A percentile compares a stretch with the other conserved stretches of the same genome.
These are phyloP conservation scores for Coemansia sp. DNA, from an alignment of 192 early-diverging fungal genomes.

Conservation along the genomic window DNA sequence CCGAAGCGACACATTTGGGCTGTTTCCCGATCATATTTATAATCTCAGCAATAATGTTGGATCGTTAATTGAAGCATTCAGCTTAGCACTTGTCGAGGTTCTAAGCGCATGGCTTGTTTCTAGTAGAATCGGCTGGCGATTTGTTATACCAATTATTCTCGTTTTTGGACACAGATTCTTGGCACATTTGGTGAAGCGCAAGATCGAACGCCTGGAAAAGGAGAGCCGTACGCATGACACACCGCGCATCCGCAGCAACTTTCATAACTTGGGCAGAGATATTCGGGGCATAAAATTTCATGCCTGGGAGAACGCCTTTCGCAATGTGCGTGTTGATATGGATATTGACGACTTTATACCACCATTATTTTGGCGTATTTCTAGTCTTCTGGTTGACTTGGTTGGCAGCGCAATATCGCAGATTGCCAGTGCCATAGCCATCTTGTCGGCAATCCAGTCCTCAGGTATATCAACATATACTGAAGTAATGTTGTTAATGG, in stretches of 20 bases:
- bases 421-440: constrained; percentile 57
- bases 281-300: constrained; percentile 68
- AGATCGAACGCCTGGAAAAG: constrained; percentile 1
- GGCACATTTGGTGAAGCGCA: constrained; percentile 1
- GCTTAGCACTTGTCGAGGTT: neutral
- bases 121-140: constrained; percentile 30
- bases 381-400: constrained; percentile 16
- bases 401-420: constrained; percentile 45
- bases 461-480: constrained; percentile 16
- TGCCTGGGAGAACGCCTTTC: constrained; percentile 56
- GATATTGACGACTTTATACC: constrained; percentile 17
- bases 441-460: constrained; percentile 56
- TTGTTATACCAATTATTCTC: constrained; percentile 25
- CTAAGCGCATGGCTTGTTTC: constrained; percentile 25
- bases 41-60: neutral
- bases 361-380: constrained; percentile 24
- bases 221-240: neutral
- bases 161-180: constrained; percentile 10
- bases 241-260: constrained; percentile 9
- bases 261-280: constrained; percentile 34
- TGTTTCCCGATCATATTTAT: no score
- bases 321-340: neutral
- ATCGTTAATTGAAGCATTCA: neutral
- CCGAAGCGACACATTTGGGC: neutral
- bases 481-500: constrained; percentile 13